A percentile compares a stretch with the other conserved stretches of the same genome.
These are phyloP conservation scores for Diplodia intermedia DNA, from an alignment of 2,329 filamentous ascomycete genomes.

Conservation along the genomic window DNA sequence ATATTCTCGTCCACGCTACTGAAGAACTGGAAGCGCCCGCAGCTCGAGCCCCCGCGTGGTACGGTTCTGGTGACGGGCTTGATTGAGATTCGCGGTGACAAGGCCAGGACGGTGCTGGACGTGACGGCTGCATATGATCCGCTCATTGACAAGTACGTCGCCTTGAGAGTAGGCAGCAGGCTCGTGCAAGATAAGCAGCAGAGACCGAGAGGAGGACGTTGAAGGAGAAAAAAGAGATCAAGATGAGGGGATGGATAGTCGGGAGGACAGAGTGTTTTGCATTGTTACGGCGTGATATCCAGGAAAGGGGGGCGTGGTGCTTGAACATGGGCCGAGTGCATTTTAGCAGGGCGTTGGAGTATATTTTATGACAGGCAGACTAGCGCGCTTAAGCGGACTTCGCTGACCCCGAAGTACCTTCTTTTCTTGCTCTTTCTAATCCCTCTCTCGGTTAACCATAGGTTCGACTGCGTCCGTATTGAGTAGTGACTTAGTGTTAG, in stretches of 20 bases:
- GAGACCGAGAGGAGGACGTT: slow-evolving; percentile 25
- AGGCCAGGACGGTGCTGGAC: slow-evolving; percentile 53
- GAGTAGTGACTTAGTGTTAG: background rate
- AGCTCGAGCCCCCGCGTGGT: slow-evolving; percentile 52
- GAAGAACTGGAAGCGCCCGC: slow-evolving; percentile 39
- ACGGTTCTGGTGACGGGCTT: slow-evolving; percentile 54
- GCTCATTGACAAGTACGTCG: slow-evolving; percentile 47
- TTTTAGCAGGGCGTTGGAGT: slow-evolving; percentile 25
- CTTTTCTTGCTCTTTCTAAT: background rate
- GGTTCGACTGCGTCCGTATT: background rate
- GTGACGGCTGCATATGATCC: slow-evolving; percentile 56
- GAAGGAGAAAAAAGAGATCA: background rate
- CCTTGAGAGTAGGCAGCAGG: slow-evolving; percentile 33
- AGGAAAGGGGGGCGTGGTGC: slow-evolving; percentile 8
- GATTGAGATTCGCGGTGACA: slow-evolving; percentile 54
- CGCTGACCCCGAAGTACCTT: slow-evolving; percentile 7
- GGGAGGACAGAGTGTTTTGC: slow-evolving; percentile 18
- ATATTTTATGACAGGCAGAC: background rate
- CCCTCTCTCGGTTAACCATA: background rate
- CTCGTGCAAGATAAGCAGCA: slow-evolving; percentile 16
- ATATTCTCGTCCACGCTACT: slow-evolving; percentile 28
- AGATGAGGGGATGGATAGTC: background rate
- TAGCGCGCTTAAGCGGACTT: background rate
- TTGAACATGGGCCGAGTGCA: slow-evolving; percentile 9
- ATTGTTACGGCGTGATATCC: slow-evolving; percentile 11